Evolutionary conservation across 2,329 filamentous ascomycete species (phyloP).

Genomic region (Claviceps africana): DNA sequence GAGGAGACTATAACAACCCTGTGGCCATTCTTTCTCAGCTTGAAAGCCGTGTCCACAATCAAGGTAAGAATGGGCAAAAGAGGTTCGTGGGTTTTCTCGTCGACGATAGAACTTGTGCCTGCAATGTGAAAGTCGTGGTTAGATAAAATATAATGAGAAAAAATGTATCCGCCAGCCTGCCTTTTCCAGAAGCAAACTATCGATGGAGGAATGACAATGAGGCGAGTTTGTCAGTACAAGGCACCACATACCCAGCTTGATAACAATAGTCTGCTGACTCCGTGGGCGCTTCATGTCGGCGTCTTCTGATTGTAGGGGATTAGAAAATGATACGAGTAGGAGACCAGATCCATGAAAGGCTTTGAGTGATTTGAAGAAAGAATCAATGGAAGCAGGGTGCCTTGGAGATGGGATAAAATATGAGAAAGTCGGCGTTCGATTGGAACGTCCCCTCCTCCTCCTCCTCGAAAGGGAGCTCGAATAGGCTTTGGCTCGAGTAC

Average conservation of each 20-base stretch:
- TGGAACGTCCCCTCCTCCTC: neutral
- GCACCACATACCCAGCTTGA: conserved; percentile 60
- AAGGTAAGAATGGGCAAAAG: conserved; percentile 78
- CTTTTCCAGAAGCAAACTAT: neutral
- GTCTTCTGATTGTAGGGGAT: conserved; percentile 13
- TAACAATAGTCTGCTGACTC: conserved; percentile 44
- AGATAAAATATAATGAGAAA: neutral
- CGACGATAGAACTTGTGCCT: conserved; percentile 98
- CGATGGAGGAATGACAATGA: neutral
- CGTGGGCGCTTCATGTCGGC: conserved; percentile 51
- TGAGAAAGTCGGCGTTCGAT: conserved; percentile 1
- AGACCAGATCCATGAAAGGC: conserved; percentile 4
- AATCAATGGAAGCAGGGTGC: neutral
- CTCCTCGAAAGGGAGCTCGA: neutral
- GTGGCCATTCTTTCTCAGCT: conserved; percentile 79
- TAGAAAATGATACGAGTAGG: conserved; percentile 1
- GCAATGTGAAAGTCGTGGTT: conserved; percentile 3
- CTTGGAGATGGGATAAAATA: conserved; percentile 2
- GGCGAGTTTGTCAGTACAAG: neutral
- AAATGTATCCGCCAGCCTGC: neutral
- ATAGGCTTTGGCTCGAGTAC: neutral
- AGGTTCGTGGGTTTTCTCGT: conserved; percentile 88
- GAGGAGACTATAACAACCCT: conserved; percentile 93
- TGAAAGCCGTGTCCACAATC: conserved; percentile 88
- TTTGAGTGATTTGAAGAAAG: neutral